These are phyloP conservation scores for Plasmodium inui DNA, from an alignment of 169 alveolate species.

Conservation along the genomic window DNA sequence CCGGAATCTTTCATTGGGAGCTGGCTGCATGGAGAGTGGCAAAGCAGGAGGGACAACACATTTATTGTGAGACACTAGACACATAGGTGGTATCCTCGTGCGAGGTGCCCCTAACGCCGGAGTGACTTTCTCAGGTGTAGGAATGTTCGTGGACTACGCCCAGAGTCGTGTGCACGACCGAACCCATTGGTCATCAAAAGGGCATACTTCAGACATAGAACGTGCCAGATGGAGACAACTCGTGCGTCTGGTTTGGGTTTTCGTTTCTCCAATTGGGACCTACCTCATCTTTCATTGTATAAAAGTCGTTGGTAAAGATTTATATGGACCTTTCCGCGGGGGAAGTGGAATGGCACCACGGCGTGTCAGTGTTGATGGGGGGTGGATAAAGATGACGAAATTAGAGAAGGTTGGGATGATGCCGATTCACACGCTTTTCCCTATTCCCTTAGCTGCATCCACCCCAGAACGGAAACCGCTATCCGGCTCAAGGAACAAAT, in stretches of 20 bases:
- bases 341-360: background rate
- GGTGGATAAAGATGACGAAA: background rate
- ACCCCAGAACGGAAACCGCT: background rate
- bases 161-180: background rate
- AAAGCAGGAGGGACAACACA: background rate
- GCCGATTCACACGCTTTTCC: background rate
- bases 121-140: background rate
- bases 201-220: background rate
- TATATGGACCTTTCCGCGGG: background rate
- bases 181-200: background rate
- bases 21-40: background rate
- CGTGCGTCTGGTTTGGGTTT: background rate
- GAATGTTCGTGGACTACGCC: background rate
- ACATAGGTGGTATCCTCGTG: background rate
- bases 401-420: background rate
- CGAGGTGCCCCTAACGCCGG: background rate
- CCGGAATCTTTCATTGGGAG: conserved; percentile 78
- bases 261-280: background rate
- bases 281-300: conserved; percentile 74
- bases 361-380: background rate
- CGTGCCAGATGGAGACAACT: background rate
- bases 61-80: background rate
- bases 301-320: background rate
- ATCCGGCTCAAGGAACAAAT: background rate
- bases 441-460: background rate